Percentiles rank a stretch among this genome's conserved stretches.
Conservation (phyloP, 2,329 filamentous ascomycete genomes). For the Ophiostoma pallidulum region DNA sequence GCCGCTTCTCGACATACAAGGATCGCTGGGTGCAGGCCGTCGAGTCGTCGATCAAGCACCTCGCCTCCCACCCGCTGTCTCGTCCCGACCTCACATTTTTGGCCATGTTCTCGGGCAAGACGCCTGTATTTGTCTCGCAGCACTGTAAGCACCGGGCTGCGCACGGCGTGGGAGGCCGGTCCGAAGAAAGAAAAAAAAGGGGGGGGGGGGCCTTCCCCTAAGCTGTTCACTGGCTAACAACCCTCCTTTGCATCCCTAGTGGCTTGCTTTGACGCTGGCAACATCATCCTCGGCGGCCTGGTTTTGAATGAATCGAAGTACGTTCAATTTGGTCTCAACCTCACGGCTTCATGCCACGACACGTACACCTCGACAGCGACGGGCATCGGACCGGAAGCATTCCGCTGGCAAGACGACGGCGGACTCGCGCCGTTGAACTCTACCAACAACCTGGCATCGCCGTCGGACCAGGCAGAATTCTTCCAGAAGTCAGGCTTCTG, state of each 20-base stretch:
- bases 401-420: constrained; percentile 48
- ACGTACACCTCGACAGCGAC: constrained; percentile 63
- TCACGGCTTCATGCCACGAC: constrained; percentile 63
- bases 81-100: constrained; percentile 66
- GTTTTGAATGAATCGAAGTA: constrained; percentile 58
- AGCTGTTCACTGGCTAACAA: no score
- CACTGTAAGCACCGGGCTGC: constrained; percentile 34
- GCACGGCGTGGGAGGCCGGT: neutral
- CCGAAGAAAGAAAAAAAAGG: no score
- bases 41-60: constrained; percentile 63
- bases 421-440: constrained; percentile 24
- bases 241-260: no score
- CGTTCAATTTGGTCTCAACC: constrained; percentile 60
- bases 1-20: constrained; percentile 53
- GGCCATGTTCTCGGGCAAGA: constrained; percentile 42
- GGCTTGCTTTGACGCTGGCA: constrained; percentile 77
- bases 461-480: constrained; percentile 41
- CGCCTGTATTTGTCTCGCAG: constrained; percentile 35
- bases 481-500: constrained; percentile 64
- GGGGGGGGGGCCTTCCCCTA: no score
- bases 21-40: constrained; percentile 68
- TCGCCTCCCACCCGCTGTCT: constrained; percentile 57
- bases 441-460: constrained; percentile 32
- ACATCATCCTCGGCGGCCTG: constrained; percentile 72
- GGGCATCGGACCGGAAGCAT: constrained; percentile 66